A percentile compares a stretch with the other conserved stretches of the same genome.
Evolutionary conservation across 805 yeast genomes (phyloP).

Genomic region (Scheffersomyces stipitis): DNA sequence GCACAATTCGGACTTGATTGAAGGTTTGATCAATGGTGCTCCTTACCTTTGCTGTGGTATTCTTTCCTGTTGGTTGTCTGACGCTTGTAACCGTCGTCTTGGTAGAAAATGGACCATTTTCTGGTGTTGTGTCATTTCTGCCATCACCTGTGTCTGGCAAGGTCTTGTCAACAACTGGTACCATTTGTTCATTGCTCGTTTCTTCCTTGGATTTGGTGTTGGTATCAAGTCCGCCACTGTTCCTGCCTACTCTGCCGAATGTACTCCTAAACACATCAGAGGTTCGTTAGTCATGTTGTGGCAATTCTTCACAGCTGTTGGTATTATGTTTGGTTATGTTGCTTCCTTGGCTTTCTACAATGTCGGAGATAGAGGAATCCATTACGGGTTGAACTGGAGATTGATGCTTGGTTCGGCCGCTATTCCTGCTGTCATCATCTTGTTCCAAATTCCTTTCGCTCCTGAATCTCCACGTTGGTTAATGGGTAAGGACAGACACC

Average conservation of each 20-base stretch:
- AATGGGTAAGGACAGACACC: slow-evolving; percentile 50
- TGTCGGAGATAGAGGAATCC: slow-evolving; percentile 47
- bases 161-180: slow-evolving; percentile 62
- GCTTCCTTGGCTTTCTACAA: slow-evolving; percentile 58
- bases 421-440: slow-evolving; percentile 55
- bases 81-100: slow-evolving; percentile 46
- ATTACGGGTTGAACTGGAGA: slow-evolving; percentile 56
- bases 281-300: slow-evolving; percentile 71
- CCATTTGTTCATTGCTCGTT: slow-evolving; percentile 59
- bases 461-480: slow-evolving; percentile 77
- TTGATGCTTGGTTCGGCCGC: slow-evolving; percentile 64
- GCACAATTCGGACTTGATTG: slow-evolving; percentile 52
- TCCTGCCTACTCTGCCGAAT: slow-evolving; percentile 66
- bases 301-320: slow-evolving; percentile 77
- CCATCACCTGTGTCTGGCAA: slow-evolving; percentile 66
- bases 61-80: slow-evolving; percentile 62
- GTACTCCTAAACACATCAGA: slow-evolving; percentile 55
- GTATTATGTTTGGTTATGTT: slow-evolving; percentile 67
- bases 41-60: slow-evolving; percentile 63
- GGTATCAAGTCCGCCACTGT: slow-evolving; percentile 69
- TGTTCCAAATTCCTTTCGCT: slow-evolving; percentile 49
- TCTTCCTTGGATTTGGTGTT: slow-evolving; percentile 60
- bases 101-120: slow-evolving; percentile 66
- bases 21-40: slow-evolving; percentile 63
- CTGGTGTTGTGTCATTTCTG: slow-evolving; percentile 58